phyloP scores from a whole-genome alignment of 805 yeast species.

The Hanseniaspora lindneri region DNA sequence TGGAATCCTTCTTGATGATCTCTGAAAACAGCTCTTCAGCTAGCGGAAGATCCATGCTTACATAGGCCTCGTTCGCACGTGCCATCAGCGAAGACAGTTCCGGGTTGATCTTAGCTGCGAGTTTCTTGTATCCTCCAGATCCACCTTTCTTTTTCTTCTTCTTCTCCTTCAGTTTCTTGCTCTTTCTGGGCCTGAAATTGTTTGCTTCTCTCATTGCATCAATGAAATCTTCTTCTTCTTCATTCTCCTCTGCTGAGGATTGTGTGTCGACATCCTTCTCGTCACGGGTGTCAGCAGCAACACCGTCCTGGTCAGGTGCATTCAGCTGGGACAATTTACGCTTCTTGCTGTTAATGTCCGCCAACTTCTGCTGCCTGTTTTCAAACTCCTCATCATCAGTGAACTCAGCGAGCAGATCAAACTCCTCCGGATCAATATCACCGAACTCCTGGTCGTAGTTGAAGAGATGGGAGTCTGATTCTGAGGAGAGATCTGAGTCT shows the following conservation, averaged over 20 bases:
- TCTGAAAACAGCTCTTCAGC: slow-evolving; percentile 52
- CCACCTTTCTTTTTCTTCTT: slow-evolving; percentile 29
- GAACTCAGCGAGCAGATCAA: slow-evolving; percentile 30
- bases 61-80: slow-evolving; percentile 72
- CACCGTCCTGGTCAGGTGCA: slow-evolving; percentile 18
- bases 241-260: slow-evolving; percentile 29
- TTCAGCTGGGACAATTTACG: not conserved
- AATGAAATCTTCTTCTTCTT: slow-evolving; percentile 37
- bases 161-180: slow-evolving; percentile 21
- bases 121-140: slow-evolving; percentile 21
- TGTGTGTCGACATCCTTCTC: slow-evolving; percentile 27
- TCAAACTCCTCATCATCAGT: slow-evolving; percentile 24
- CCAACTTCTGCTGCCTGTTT: slow-evolving; percentile 18
- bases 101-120: slow-evolving; percentile 44
- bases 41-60: slow-evolving; percentile 41
- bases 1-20: slow-evolving; percentile 66
- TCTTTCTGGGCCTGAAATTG: slow-evolving; percentile 42
- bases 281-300: not conserved
- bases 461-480: slow-evolving; percentile 10
- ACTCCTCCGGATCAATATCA: slow-evolving; percentile 25
- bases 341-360: not conserved
- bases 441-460: slow-evolving; percentile 17
- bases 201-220: slow-evolving; percentile 59
- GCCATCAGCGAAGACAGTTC: slow-evolving; percentile 58
- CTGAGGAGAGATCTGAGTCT: too few species aligned